A percentile compares a stretch with the other conserved stretches of the same genome.
Conservation (phyloP, 1,284 basidiomycete genomes). For the Xanthoconium separans region DNA sequence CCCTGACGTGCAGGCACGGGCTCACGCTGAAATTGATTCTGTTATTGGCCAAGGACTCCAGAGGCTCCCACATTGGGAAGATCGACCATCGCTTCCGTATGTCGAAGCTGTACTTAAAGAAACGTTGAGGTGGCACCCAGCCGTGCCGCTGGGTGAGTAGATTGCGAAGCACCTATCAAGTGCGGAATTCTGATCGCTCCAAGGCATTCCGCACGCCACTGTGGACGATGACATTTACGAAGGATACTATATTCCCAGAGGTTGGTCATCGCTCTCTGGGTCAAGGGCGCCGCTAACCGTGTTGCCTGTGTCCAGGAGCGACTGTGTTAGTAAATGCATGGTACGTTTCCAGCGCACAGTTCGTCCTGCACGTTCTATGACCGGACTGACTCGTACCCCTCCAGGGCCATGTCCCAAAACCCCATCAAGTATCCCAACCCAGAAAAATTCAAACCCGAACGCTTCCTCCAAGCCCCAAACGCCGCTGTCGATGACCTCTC, state of each 20-base stretch:
- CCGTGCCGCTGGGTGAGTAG: constrained; percentile 34
- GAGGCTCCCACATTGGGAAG: constrained; percentile 39
- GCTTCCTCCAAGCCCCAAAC: constrained; percentile 32
- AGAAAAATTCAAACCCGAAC: constrained; percentile 42
- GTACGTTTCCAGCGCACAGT: constrained; percentile 5
- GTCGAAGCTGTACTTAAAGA: constrained; percentile 51
- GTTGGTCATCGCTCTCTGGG: constrained; percentile 3
- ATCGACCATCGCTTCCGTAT: constrained; percentile 42
- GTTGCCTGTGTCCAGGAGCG: constrained; percentile 14
- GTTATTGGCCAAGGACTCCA: constrained; percentile 34
- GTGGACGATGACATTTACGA: constrained; percentile 43
- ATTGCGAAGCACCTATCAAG: background rate
- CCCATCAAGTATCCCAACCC: constrained; percentile 42
- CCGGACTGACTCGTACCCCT: background rate
- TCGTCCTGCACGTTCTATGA: background rate
- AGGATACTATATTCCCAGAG: constrained; percentile 44
- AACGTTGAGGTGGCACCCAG: constrained; percentile 49
- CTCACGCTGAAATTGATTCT: constrained; percentile 45
- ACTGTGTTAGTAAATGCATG: constrained; percentile 24
- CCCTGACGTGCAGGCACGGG: constrained; percentile 42
- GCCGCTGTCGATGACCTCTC: constrained; percentile 37
- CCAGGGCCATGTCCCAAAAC: constrained; percentile 46
- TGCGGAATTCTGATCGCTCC: background rate
- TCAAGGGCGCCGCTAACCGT: background rate
- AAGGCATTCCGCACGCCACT: constrained; percentile 42